Evolutionary conservation across 345 rosid species (phyloP), one percentile per base, ranked within the genome.

Genomic region (Lepidium sativum): DNA sequence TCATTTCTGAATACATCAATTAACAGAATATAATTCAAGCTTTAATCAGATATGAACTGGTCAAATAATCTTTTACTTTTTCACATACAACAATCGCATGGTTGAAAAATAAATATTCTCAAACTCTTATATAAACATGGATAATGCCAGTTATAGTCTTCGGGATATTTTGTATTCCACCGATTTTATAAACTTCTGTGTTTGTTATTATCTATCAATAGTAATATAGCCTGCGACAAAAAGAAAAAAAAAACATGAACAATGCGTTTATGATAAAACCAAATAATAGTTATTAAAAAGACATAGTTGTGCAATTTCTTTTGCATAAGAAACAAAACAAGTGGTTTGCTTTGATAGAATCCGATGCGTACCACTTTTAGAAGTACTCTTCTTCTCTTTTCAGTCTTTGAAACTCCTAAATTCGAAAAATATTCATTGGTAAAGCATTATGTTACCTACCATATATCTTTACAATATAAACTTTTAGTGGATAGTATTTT

Each of bases 301-400:
- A 1, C 23, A 23, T 39, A 20, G n/a, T 8, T 5, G 6, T 27
- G 3, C 20, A 18, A 35, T 67, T 55, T 45, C 38, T 55, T 55
- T 56, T 37, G 39, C 18, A 25, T 55, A n/a, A 39, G 10, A 37
- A 45, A 6, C 41, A 27, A 47, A 67, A 37, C 57, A 56, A 37
- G 33, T 67, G 23, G 60, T 50, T 60, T 40, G 52, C 35, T 18
- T 38, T 40, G 50, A 50, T 40, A 33, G 65, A 50, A 68, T 68
- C 60, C 17, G 42, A 59, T 59, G 67, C 60, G 52, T 59, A 8
- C 33, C 43, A 61, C 29, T 16, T 60, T 37, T 47, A 17, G 9
- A 56, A 45, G 60, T 6, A 54, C 55, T 34, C 63, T 43, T 42
- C 44, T 34, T 35, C 47, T n/a, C 9, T 9, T 34, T 29, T 21